phyloP scores from a whole-genome alignment of 1,139 yeast species.

The Yamadazyma friedrichii region DNA sequence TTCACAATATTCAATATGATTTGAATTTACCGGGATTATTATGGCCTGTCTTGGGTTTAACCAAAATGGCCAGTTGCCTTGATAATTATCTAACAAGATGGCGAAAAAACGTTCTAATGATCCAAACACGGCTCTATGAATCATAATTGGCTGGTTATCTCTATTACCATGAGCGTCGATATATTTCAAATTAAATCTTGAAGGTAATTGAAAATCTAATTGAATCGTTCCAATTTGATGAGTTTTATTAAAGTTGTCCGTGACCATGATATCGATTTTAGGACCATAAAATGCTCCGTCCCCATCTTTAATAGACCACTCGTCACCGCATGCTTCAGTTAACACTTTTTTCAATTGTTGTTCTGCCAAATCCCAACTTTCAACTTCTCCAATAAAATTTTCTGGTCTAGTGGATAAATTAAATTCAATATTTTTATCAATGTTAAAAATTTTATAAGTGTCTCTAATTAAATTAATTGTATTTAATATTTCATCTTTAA shows the following conservation, averaged over 20 bases:
- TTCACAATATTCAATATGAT: conserved; percentile 56
- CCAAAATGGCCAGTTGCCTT: conserved; percentile 99
- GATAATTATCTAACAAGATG: conserved; percentile 82
- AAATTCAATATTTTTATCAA: conserved; percentile 57
- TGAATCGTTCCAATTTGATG: conserved; percentile 98
- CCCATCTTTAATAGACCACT: conserved; percentile 79
- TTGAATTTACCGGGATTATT: conserved; percentile 72
- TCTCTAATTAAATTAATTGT: conserved; percentile 75
- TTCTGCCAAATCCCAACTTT: conserved; percentile 88
- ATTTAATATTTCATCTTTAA: conserved; percentile 71
- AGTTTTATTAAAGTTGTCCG: conserved; percentile 78
- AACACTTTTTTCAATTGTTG: conserved; percentile 64
- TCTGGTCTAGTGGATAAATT: conserved; percentile 83
- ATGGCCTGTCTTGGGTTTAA: conserved; percentile 91
- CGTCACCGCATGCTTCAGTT: conserved; percentile 49
- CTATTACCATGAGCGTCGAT: conserved; percentile 50
- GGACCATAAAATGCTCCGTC: conserved; percentile 99
- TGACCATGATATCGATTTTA: conserved; percentile 80
- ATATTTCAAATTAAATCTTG: conserved; percentile 74
- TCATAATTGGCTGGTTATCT: conserved; percentile 74
- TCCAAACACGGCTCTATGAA: conserved; percentile 95
- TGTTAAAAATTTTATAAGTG: conserved; percentile 78
- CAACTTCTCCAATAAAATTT: conserved; percentile 75
- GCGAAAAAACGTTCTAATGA: conserved; percentile 92
- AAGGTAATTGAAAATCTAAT: conserved; percentile 91